Percentiles rank a stretch among this genome's conserved stretches.
These are phyloP conservation scores for Pichia phayaonensis DNA, from an alignment of 805 yeast species.

Conservation along the genomic window DNA sequence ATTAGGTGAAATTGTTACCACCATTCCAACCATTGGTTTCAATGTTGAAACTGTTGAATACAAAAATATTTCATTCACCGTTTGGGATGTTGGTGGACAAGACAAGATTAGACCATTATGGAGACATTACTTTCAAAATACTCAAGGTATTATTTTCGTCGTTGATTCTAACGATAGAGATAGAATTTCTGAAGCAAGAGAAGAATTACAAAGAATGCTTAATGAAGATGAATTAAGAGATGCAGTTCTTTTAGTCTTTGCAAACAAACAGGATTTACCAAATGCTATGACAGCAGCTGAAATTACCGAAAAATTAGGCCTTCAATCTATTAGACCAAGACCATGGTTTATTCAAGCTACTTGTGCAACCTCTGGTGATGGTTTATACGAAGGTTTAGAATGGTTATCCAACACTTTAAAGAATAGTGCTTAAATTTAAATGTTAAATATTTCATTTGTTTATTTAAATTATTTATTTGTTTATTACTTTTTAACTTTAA, in stretches of 20 bases:
- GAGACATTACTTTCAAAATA: conserved; percentile 98
- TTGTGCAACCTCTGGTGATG: conserved; percentile 99
- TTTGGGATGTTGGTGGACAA: conserved; percentile 99
- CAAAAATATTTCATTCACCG: conserved; percentile 93
- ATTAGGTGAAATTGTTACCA: conserved; percentile 92
- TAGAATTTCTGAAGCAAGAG: conserved; percentile 96
- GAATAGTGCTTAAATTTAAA: conserved; percentile 37
- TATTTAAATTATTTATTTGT: background rate
- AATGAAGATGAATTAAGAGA: conserved; percentile 98
- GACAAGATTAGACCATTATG: conserved; percentile 97
- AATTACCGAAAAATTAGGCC: conserved; percentile 93
- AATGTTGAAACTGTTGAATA: conserved; percentile 96
- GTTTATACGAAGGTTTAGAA: conserved; percentile 95
- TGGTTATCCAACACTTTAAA: conserved; percentile 91
- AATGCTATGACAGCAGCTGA: conserved; percentile 99
- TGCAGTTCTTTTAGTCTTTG: conserved; percentile 90
- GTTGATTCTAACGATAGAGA: conserved; percentile 98
- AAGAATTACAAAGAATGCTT: conserved; percentile 95
- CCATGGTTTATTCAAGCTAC: conserved; percentile 99
- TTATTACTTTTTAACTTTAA: background rate
- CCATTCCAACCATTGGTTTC: conserved; percentile 96
- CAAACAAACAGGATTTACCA: conserved; percentile 98
- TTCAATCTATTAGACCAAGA: conserved; percentile 95
- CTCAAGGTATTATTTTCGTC: conserved; percentile 96
- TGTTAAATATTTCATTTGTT: background rate